A percentile compares a stretch with the other conserved stretches of the same genome.
phyloP scores from a whole-genome alignment of 2,329 filamentous ascomycete genomes.

The Epichloe uncinata region DNA sequence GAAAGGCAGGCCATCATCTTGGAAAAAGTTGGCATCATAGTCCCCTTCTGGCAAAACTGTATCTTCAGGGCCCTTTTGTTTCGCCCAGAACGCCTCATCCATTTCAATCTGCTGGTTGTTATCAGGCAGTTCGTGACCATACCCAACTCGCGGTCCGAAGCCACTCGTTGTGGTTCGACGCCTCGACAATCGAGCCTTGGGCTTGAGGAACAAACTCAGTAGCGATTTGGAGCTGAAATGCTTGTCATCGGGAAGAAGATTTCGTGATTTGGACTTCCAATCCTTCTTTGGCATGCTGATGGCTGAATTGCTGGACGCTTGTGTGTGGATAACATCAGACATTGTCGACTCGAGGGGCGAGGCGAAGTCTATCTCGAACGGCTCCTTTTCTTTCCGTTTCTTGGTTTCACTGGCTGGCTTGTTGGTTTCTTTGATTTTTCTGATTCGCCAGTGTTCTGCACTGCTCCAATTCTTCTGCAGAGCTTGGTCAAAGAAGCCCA shows the following conservation, averaged over 20 bases:
- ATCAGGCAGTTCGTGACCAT: conserved; percentile 30
- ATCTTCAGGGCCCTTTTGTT: conserved; percentile 51
- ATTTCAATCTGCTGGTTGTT: conserved; percentile 60
- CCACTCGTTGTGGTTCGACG: conserved; percentile 36
- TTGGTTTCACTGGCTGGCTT: conserved; percentile 49
- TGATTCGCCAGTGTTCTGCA: conserved; percentile 97
- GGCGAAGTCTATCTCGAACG: conserved; percentile 85
- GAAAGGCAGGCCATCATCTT: conserved; percentile 67
- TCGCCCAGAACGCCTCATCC: conserved; percentile 93
- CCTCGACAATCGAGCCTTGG: conserved; percentile 70
- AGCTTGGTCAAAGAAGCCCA: conserved; percentile 96
- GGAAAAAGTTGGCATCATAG: conserved; percentile 96
- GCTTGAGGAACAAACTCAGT: conserved; percentile 83
- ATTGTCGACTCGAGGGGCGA: conserved; percentile 58
- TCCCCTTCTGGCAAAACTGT: conserved; percentile 53
- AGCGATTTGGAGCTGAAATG: conserved; percentile 94
- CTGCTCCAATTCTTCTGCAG: conserved; percentile 95
- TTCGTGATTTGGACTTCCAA: conserved; percentile 87
- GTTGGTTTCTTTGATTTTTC: conserved; percentile 69
- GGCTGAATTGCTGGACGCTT: conserved; percentile 63
- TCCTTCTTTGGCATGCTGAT: conserved; percentile 87
- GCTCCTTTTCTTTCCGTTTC: conserved; percentile 86
- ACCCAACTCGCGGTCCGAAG: conserved; percentile 31
- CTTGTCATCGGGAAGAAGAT: conserved; percentile 92
- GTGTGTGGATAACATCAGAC: conserved; percentile 68